A percentile compares a stretch with the other conserved stretches of the same genome.
Conservation (phyloP, 257 asterid genomes). For the Salvia splendens region DNA sequence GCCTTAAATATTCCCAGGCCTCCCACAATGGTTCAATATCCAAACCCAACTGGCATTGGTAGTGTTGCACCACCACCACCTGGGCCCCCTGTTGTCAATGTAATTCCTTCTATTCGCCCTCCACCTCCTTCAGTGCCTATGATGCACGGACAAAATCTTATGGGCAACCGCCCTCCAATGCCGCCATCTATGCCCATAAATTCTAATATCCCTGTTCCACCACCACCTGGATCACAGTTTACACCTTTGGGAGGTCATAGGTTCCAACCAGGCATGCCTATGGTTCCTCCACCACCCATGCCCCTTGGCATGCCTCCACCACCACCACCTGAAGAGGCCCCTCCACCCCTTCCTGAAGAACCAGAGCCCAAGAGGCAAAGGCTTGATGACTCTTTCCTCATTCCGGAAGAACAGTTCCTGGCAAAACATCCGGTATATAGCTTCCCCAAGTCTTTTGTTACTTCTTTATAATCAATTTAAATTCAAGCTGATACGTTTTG, state of each 20-base stretch:
- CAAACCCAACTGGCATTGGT: constrained; percentile 47
- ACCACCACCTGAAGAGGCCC: constrained; percentile 95
- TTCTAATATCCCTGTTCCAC: constrained; percentile 57
- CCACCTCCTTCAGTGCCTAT: constrained; percentile 70
- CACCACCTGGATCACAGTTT: constrained; percentile 85
- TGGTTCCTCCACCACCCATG: constrained; percentile 83
- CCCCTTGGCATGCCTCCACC: constrained; percentile 82
- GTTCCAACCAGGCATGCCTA: constrained; percentile 71
- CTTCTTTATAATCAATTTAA: not conserved
- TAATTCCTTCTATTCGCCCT: constrained; percentile 63
- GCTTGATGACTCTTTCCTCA: constrained; percentile 77
- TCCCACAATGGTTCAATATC: constrained; percentile 55
- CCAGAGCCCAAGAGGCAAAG: constrained; percentile 94
- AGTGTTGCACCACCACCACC: constrained; percentile 58
- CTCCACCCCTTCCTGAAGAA: constrained; percentile 92
- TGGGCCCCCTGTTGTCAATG: constrained; percentile 62
- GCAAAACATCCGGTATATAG: constrained; percentile 65
- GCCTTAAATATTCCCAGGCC: constrained; percentile 80
- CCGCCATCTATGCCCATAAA: constrained; percentile 50
- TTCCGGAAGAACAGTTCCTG: constrained; percentile 89
- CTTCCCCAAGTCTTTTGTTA: not conserved
- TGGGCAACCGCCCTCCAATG: constrained; percentile 74
- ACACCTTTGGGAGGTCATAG: constrained; percentile 66
- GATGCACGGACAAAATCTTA: constrained; percentile 68
- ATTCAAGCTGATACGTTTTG: not conserved